Conservation (phyloP, 2,329 filamentous ascomycete species). For the Neonectria hederae region DNA sequence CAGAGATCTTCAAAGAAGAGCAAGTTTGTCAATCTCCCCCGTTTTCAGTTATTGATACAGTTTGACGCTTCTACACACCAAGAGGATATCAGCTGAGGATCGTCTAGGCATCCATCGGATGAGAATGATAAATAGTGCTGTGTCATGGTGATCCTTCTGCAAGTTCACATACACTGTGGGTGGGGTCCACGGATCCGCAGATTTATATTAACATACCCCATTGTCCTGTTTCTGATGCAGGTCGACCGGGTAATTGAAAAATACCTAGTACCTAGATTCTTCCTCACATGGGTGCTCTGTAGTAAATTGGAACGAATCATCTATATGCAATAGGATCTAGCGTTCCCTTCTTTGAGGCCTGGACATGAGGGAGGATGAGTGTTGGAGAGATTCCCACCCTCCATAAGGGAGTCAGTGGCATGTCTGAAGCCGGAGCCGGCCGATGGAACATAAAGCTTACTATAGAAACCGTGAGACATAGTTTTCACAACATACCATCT, state of each 20-base stretch:
- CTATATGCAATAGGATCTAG: not conserved
- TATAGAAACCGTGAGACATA: not conserved
- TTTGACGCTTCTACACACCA: not conserved
- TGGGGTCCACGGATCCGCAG: not conserved
- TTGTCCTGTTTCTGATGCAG: not conserved
- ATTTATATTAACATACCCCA: not conserved
- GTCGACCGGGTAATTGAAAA: not conserved
- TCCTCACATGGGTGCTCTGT: not conserved
- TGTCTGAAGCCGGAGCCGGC: constrained; percentile 1
- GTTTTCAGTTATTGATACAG: not conserved
- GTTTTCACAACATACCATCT: not conserved
- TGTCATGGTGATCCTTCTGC: not conserved
- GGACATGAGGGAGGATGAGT: too few species aligned
- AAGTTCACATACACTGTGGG: not conserved
- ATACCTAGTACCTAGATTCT: not conserved
- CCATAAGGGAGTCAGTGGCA: not conserved
- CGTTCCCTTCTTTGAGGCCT: too few species aligned
- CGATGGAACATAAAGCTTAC: not conserved
- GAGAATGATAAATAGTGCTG: not conserved
- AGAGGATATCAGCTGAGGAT: not conserved
- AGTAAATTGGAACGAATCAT: not conserved
- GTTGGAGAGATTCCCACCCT: not conserved
- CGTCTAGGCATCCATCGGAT: not conserved
- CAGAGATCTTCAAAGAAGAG: not conserved
- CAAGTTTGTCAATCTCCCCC: not conserved